phyloP scores from a whole-genome alignment of 2,329 filamentous ascomycete species.

The Pseudopyricularia javanii region DNA sequence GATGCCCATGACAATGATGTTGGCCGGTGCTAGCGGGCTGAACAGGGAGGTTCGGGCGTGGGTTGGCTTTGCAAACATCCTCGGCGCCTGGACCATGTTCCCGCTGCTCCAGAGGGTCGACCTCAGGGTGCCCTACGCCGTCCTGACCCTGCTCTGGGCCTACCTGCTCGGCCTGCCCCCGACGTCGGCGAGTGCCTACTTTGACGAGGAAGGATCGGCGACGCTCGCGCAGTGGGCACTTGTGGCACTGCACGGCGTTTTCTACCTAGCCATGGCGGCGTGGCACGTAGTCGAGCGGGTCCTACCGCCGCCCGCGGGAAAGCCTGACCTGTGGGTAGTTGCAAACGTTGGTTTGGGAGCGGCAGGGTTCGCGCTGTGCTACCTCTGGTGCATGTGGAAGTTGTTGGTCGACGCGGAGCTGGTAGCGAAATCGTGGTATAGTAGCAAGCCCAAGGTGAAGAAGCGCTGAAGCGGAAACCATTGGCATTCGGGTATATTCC shows the following conservation, averaged over 20 bases:
- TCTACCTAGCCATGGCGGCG: constrained; percentile 64
- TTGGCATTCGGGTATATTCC: not conserved
- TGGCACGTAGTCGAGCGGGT: constrained; percentile 74
- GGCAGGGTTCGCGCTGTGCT: constrained; percentile 74
- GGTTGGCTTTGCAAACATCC: constrained; percentile 90
- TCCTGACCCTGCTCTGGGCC: constrained; percentile 78
- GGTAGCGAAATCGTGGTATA: constrained; percentile 17
- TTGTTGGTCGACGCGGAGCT: constrained; percentile 47
- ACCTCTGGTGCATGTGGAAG: constrained; percentile 79
- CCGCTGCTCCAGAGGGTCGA: constrained; percentile 80
- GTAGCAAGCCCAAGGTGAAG: constrained; percentile 21
- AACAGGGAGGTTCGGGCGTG: constrained; percentile 68
- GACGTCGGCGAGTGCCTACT: constrained; percentile 57
- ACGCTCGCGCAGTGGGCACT: constrained; percentile 44
- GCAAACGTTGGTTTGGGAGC: constrained; percentile 79
- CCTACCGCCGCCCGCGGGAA: constrained; percentile 54
- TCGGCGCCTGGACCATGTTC: constrained; percentile 88
- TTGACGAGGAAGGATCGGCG: constrained; percentile 31
- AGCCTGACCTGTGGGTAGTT: constrained; percentile 92
- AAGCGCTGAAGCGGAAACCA: constrained; percentile 4
- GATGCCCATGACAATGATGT: constrained; percentile 81
- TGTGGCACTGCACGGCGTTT: constrained; percentile 55
- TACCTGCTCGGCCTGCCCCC: constrained; percentile 84
- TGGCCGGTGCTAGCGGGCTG: constrained; percentile 68
- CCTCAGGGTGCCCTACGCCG: constrained; percentile 70